Percentiles rank a stretch among this genome's conserved stretches.
Conservation (phyloP, 306 rosid species). For the Dryas alaskensis region DNA sequence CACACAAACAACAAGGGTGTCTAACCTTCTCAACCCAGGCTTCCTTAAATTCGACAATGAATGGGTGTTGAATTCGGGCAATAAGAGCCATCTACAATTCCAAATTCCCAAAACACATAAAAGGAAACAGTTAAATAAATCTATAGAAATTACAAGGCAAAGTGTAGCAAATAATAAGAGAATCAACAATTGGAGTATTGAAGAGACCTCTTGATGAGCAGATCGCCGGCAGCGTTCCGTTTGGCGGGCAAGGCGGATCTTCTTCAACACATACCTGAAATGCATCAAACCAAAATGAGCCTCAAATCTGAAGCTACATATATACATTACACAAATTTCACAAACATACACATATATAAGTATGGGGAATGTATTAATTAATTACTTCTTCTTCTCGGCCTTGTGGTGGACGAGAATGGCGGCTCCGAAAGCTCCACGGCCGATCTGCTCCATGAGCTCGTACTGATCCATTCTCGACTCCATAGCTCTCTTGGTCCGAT, state of each 20-base stretch:
- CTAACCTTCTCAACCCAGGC: conserved; percentile 99
- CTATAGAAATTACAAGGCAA: conserved; percentile 12
- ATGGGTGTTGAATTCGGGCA: conserved; percentile 93
- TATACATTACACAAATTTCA: conserved; percentile 13
- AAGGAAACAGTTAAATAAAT: conserved; percentile 9
- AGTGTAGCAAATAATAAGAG: conserved; percentile 1
- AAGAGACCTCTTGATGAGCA: conserved; percentile 94
- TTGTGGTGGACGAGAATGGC: conserved; percentile 93
- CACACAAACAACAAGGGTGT: conserved; percentile 7
- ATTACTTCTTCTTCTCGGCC: conserved; percentile 85
- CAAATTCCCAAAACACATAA: conserved; percentile 12
- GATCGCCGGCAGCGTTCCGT: conserved; percentile 96
- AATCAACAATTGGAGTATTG: background rate
- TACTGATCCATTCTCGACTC: conserved; percentile 99
- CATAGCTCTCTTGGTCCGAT: conserved; percentile 43
- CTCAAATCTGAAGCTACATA: conserved; percentile 7
- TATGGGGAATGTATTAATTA: background rate
- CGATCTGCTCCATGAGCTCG: conserved; percentile 99
- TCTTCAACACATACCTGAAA: conserved; percentile 92
- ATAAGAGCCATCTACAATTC: conserved; percentile 86
- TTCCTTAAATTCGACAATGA: conserved; percentile 90
- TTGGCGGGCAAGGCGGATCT: conserved; percentile 99
- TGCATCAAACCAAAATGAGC: background rate
- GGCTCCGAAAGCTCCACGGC: conserved; percentile 99
- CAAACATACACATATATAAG: background rate